These are phyloP conservation scores for Ampelocalamus luodianensis DNA, from an alignment of 176 grass and related monocot genomes.

Conservation along the genomic window DNA sequence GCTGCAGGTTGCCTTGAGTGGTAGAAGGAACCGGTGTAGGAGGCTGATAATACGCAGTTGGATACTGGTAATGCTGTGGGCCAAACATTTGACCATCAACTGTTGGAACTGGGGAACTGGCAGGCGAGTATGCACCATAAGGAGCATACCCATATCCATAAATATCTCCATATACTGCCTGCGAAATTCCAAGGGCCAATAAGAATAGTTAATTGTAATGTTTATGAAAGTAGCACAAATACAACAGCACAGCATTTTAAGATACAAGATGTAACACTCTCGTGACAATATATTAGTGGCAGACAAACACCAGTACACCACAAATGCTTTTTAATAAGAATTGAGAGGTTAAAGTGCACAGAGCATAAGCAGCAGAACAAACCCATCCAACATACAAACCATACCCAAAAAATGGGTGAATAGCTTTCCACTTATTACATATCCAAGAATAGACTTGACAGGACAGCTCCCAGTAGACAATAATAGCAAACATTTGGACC, in stretches of 20 bases:
- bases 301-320: constrained; percentile 21
- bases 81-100: constrained; percentile 84
- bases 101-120: constrained; percentile 82
- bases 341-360: background rate
- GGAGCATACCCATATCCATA: constrained; percentile 98
- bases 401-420: constrained; percentile 25
- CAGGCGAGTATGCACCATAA: constrained; percentile 79
- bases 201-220: constrained; percentile 14
- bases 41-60: constrained; percentile 71
- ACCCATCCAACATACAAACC: constrained; percentile 23
- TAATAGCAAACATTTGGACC: constrained; percentile 49
- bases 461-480: constrained; percentile 36
- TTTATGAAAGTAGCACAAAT: constrained; percentile 7
- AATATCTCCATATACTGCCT: constrained; percentile 93
- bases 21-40: constrained; percentile 58
- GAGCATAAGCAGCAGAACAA: constrained; percentile 21
- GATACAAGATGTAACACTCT: constrained; percentile 6
- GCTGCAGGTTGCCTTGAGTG: constrained; percentile 54
- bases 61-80: constrained; percentile 82
- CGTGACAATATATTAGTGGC: constrained; percentile 44
- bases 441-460: constrained; percentile 45
- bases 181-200: constrained; percentile 7
- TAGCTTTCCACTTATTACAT: constrained; percentile 46
- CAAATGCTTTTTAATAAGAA: background rate
- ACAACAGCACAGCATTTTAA: background rate